phyloP scores from a whole-genome alignment of 108 stramenopile species.

The Epithemia pelagica region DNA sequence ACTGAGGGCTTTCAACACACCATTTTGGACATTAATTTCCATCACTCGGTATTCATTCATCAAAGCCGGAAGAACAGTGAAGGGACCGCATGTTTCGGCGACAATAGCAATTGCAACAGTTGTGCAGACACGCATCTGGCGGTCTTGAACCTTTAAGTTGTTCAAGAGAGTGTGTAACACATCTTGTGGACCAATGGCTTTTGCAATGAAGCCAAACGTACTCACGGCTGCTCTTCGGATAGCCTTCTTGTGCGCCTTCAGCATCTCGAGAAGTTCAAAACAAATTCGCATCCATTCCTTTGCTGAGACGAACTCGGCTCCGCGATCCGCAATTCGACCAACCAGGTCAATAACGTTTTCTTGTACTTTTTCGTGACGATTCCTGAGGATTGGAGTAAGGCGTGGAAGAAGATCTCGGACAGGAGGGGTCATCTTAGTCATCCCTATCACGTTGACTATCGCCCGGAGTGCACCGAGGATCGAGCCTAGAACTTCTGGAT shows the following conservation, averaged over 20 bases:
- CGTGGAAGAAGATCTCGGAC: constrained; percentile 95
- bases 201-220: constrained; percentile 99
- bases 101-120: constrained; percentile 99
- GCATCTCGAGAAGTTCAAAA: constrained; percentile 98
- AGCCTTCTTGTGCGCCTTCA: constrained; percentile 96
- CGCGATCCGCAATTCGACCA: constrained; percentile 96
- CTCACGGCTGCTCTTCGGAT: constrained; percentile 96
- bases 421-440: constrained; percentile 98
- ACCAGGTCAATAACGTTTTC: constrained; percentile 97
- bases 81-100: constrained; percentile 98
- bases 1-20: constrained; percentile 96
- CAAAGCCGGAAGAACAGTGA: constrained; percentile 97
- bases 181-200: constrained; percentile 98
- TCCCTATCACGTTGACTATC: constrained; percentile 97
- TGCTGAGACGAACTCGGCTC: constrained; percentile 93
- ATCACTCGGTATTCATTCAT: constrained; percentile 99
- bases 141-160: constrained; percentile 98
- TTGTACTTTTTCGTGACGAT: constrained; percentile 98
- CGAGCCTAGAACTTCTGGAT: constrained; percentile 93
- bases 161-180: constrained; percentile 96
- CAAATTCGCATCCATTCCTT: constrained; percentile 99
- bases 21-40: constrained; percentile 99
- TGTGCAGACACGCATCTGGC: constrained; percentile 98
- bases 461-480: constrained; percentile 93
- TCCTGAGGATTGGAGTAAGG: constrained; percentile 97